phyloP scores from a whole-genome alignment of 1,139 yeast genomes.

The Nakaseomyces uthaithaninus region DNA sequence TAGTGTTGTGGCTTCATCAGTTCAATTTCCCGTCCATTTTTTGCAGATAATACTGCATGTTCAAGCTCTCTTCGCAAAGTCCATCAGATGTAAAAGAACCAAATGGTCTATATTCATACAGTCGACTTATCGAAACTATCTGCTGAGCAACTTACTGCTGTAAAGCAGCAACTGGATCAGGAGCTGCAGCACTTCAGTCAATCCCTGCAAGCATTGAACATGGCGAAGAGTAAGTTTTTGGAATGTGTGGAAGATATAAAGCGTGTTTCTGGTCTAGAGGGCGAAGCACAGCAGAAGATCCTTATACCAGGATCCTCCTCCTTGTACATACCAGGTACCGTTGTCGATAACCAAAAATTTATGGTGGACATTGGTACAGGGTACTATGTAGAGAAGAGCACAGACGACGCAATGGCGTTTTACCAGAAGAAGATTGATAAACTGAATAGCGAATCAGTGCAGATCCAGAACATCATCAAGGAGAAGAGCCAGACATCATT shows the following conservation, averaged over 20 bases:
- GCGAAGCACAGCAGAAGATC: conserved; percentile 39
- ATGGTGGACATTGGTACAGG: conserved; percentile 97
- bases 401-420: conserved; percentile 60
- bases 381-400: conserved; percentile 75
- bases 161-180: conserved; percentile 75
- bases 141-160: conserved; percentile 77
- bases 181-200: conserved; percentile 81
- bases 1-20: too few species aligned
- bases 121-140: conserved; percentile 61
- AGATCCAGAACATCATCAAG: conserved; percentile 63
- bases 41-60: too few species aligned
- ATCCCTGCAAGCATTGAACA: conserved; percentile 73
- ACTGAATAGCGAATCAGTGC: conserved; percentile 62
- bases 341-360: conserved; percentile 54
- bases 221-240: conserved; percentile 74
- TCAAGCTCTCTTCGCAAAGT: too few species aligned
- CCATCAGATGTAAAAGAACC: too few species aligned
- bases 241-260: conserved; percentile 74
- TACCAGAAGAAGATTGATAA: conserved; percentile 69
- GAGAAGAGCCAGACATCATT: conserved; percentile 40
- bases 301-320: conserved; percentile 87
- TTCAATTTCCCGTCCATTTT: too few species aligned
- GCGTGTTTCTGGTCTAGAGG: conserved; percentile 40
- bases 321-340: conserved; percentile 78
- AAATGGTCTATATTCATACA: too few species aligned